These are phyloP conservation scores for Aspergillus indologenus DNA, from an alignment of 495 filamentous ascomycete species.

Conservation along the genomic window DNA sequence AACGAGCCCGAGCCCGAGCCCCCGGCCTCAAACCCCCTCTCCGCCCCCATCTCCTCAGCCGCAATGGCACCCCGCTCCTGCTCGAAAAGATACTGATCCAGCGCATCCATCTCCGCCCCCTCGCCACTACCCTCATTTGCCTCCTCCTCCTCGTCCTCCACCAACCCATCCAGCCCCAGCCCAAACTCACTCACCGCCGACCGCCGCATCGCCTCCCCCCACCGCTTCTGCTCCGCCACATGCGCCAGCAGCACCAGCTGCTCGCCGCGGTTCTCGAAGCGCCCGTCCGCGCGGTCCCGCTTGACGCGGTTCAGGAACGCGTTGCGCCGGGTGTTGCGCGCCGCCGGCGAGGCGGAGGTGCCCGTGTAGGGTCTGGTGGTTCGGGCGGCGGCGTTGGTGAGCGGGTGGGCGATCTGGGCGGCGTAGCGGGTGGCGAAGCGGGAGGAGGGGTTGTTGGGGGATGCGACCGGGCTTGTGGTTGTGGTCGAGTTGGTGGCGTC, in stretches of 20 bases:
- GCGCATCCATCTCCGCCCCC: slow-evolving; percentile 34
- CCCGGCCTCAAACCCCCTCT: slow-evolving; percentile 1
- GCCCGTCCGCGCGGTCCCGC: slow-evolving; percentile 65
- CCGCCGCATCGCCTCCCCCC: slow-evolving; percentile 46
- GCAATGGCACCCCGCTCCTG: slow-evolving; percentile 20
- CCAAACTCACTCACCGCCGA: slow-evolving; percentile 26
- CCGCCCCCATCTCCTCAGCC: slow-evolving; percentile 13
- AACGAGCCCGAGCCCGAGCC: slow-evolving; percentile 30
- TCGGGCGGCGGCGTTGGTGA: slow-evolving; percentile 16
- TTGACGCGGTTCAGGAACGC: slow-evolving; percentile 80
- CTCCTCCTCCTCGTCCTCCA: slow-evolving; percentile 25
- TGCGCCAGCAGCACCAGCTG: slow-evolving; percentile 58
- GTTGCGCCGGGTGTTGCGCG: slow-evolving; percentile 35
- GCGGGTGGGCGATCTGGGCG: slow-evolving; percentile 28
- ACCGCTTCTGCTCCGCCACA: slow-evolving; percentile 47
- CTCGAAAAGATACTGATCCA: slow-evolving; percentile 39
- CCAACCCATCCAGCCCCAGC: slow-evolving; percentile 7
- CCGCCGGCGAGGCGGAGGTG: slow-evolving; percentile 20
- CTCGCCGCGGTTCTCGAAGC: slow-evolving; percentile 67
- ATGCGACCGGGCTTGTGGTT: not conserved
- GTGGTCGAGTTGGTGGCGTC: not conserved
- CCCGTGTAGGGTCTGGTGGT: slow-evolving; percentile 10
- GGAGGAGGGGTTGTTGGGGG: slow-evolving; percentile 5
- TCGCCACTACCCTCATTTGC: slow-evolving; percentile 20
- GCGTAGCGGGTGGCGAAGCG: slow-evolving; percentile 32